phyloP scores from a whole-genome alignment of 176 grass and related monocot genomes.

The Bromus sterilis region DNA sequence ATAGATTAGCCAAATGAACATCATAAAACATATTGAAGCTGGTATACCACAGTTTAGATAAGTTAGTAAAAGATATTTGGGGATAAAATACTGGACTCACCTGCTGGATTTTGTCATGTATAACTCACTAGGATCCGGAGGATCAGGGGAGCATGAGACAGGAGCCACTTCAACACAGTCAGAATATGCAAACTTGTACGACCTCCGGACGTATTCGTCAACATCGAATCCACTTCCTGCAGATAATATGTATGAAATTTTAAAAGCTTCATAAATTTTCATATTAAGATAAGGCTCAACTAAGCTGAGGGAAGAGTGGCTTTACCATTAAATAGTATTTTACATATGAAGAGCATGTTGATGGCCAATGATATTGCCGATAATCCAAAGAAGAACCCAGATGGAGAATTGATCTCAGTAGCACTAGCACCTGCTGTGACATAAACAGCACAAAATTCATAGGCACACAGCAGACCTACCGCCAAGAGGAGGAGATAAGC shows the following conservation, averaged over 20 bases:
- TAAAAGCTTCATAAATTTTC: not conserved
- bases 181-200: constrained; percentile 98
- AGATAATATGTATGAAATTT: constrained; percentile 21
- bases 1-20: constrained; percentile 14
- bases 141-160: constrained; percentile 83
- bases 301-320: not conserved
- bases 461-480: constrained; percentile 83
- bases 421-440: constrained; percentile 82
- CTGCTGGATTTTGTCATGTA: constrained; percentile 90
- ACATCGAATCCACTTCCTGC: constrained; percentile 93
- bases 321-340: constrained; percentile 97
- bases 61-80: not conserved
- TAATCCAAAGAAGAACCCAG: constrained; percentile 96
- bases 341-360: constrained; percentile 98
- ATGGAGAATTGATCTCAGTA: constrained; percentile 84
- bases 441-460: constrained; percentile 96
- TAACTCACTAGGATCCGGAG: constrained; percentile 92
- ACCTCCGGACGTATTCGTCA: constrained; percentile 93
- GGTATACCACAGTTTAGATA: not conserved
- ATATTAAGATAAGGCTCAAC: not conserved
- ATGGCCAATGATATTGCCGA: constrained; percentile 96
- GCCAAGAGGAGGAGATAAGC: constrained; percentile 95
- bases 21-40: constrained; percentile 3
- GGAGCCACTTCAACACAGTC: constrained; percentile 94
- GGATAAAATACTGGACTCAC: constrained; percentile 29